Conservation (phyloP, 2,329 filamentous ascomycete genomes). For the Nigrograna mackinnonii region DNA sequence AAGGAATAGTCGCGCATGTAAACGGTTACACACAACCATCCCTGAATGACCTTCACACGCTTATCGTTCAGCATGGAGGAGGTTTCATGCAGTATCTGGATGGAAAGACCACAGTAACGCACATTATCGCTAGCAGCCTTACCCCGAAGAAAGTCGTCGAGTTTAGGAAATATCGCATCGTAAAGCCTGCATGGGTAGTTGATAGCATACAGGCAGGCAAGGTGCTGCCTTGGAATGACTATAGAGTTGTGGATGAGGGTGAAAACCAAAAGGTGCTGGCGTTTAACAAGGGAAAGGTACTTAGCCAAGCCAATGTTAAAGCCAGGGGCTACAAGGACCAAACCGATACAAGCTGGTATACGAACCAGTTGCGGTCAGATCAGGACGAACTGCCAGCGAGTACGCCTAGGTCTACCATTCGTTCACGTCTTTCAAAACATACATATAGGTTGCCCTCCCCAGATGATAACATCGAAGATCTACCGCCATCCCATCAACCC, state of each 20-base stretch:
- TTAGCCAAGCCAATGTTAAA: slow-evolving; percentile 66
- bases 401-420: slow-evolving; percentile 23
- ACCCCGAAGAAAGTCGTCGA: slow-evolving; percentile 93
- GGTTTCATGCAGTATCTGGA: slow-evolving; percentile 94
- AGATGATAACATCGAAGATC: slow-evolving; percentile 29
- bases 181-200: slow-evolving; percentile 92
- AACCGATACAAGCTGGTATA: slow-evolving; percentile 82
- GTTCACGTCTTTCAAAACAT: slow-evolving; percentile 26
- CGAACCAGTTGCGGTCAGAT: slow-evolving; percentile 63
- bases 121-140: slow-evolving; percentile 89
- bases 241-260: slow-evolving; percentile 83
- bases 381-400: slow-evolving; percentile 25
- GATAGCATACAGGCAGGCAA: slow-evolving; percentile 84
- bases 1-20: slow-evolving; percentile 85
- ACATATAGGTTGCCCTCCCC: slow-evolving; percentile 27
- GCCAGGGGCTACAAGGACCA: slow-evolving; percentile 76
- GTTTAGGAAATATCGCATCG: slow-evolving; percentile 84
- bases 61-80: slow-evolving; percentile 92
- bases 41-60: slow-evolving; percentile 81
- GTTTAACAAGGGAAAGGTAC: slow-evolving; percentile 64
- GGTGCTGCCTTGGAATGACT: slow-evolving; percentile 83
- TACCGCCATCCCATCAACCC: slow-evolving; percentile 36
- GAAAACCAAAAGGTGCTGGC: slow-evolving; percentile 77
- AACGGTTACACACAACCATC: slow-evolving; percentile 97
- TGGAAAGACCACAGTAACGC: slow-evolving; percentile 90